Conservation (phyloP, 2,329 filamentous ascomycete genomes). For the Tolypocladium tundrense region DNA sequence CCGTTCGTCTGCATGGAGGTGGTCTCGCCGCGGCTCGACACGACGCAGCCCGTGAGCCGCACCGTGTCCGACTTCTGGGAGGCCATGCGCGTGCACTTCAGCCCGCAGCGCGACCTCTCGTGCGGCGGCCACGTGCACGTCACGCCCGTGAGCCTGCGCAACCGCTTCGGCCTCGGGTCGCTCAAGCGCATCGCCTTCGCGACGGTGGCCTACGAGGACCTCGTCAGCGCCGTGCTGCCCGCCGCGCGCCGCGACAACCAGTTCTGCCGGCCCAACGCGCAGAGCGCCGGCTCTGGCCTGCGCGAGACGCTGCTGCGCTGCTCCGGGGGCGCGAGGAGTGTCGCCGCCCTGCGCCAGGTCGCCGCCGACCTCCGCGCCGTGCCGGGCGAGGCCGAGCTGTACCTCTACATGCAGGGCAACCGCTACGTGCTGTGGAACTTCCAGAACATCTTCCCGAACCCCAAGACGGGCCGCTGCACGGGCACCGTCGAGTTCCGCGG, state of each 20-base stretch:
- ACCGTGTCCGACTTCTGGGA: constrained; percentile 30
- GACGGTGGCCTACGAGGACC: constrained; percentile 22
- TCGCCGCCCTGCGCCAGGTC: constrained; percentile 14
- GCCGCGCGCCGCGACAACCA: constrained; percentile 22
- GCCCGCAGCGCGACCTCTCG: constrained; percentile 21
- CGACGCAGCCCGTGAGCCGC: constrained; percentile 18
- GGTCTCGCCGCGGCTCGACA: constrained; percentile 27
- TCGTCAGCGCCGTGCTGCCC: constrained; percentile 20
- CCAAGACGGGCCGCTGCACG: constrained; percentile 24
- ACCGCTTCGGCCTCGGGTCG: constrained; percentile 23
- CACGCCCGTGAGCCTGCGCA: constrained; percentile 21
- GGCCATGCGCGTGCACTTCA: constrained; percentile 30
- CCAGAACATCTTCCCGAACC: constrained; percentile 26
- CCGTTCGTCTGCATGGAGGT: constrained; percentile 30
- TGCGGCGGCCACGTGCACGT: constrained; percentile 31
- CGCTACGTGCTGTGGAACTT: constrained; percentile 31
- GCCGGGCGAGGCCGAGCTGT: constrained; percentile 19
- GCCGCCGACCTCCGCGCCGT: constrained; percentile 17
- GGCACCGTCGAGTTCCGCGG: constrained; percentile 29
- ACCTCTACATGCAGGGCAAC: constrained; percentile 27
- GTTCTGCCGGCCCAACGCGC: constrained; percentile 23
- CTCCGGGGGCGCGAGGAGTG: constrained; percentile 18
- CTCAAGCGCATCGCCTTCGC: constrained; percentile 28
- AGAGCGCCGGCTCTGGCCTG: constrained; percentile 20
- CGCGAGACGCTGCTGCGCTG: constrained; percentile 15